phyloP scores from a whole-genome alignment of 176 grass and related monocot genomes.

The Phragmites australis region DNA sequence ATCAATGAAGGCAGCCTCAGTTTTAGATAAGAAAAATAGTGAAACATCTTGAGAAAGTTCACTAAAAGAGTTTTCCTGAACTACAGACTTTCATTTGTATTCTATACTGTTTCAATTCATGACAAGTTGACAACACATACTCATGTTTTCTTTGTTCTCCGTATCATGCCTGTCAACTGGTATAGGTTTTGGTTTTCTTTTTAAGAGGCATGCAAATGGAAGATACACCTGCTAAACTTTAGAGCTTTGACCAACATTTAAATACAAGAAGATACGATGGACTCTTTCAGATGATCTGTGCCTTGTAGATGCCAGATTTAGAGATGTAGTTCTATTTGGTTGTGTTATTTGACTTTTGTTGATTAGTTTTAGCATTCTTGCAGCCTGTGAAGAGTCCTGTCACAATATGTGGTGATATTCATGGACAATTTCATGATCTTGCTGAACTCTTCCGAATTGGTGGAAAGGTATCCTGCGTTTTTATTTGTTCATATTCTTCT shows the following conservation, averaged over 20 bases:
- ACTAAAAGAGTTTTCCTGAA: neutral
- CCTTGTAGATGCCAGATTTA: neutral
- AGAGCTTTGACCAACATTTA: neutral
- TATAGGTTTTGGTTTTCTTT: neutral
- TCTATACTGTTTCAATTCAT: neutral
- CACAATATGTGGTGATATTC: slow-evolving; percentile 98
- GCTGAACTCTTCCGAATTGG: slow-evolving; percentile 96
- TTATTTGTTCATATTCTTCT: slow-evolving; percentile 18
- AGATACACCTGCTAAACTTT: neutral
- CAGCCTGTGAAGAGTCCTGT: slow-evolving; percentile 98
- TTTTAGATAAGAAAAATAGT: neutral
- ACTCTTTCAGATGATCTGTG: neutral
- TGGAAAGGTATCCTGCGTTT: slow-evolving; percentile 61
- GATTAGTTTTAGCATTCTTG: slow-evolving; percentile 33
- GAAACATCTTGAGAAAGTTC: neutral
- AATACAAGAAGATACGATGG: neutral
- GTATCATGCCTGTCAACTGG: neutral
- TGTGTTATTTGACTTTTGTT: slow-evolving; percentile 9
- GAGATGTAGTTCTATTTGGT: neutral
- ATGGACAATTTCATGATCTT: slow-evolving; percentile 98
- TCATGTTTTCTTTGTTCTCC: neutral
- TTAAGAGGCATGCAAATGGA: neutral
- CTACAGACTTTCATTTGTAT: neutral
- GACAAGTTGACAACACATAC: too few species aligned
- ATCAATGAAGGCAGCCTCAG: neutral